Conservation (phyloP, 768 basidiomycete genomes). For the Scleroderma bovista region DNA sequence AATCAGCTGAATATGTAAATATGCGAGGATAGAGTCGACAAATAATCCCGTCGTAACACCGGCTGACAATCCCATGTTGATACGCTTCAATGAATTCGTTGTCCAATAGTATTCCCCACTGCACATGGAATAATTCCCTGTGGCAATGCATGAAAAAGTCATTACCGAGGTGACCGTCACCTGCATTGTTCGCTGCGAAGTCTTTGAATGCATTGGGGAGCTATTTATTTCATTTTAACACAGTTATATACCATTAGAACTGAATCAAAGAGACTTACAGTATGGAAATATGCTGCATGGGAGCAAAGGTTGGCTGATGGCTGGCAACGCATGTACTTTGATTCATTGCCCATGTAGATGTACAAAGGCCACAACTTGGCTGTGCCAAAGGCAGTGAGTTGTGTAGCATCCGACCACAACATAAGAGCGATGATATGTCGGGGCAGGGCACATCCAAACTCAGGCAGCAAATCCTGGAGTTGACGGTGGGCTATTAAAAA, state of each 20-base stretch:
- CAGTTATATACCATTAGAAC: neutral
- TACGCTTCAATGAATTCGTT: slow-evolving; percentile 9
- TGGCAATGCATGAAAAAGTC: slow-evolving; percentile 7
- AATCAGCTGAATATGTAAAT: slow-evolving; percentile 29
- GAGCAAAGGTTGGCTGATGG: slow-evolving; percentile 7
- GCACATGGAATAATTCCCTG: slow-evolving; percentile 11
- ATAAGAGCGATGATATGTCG: slow-evolving; percentile 6
- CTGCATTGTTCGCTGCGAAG: neutral
- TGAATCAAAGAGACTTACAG: neutral
- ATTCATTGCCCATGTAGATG: slow-evolving; percentile 17
- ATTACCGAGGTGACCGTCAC: neutral
- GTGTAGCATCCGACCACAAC: slow-evolving; percentile 30
- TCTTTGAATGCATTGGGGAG: slow-evolving; percentile 13
- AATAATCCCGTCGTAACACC: slow-evolving; percentile 7
- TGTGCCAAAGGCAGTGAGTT: slow-evolving; percentile 26
- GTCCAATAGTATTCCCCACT: neutral
- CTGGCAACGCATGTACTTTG: slow-evolving; percentile 18
- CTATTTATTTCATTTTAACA: slow-evolving; percentile 1
- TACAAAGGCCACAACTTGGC: slow-evolving; percentile 25
- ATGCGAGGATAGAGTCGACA: slow-evolving; percentile 15
- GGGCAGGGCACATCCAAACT: slow-evolving; percentile 17
- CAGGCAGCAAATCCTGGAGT: too few species aligned
- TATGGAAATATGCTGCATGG: slow-evolving; percentile 8
- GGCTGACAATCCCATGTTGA: slow-evolving; percentile 11
- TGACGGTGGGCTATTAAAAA: too few species aligned